Evolutionary conservation across 2,329 filamentous ascomycete genomes (phyloP).

Genomic region (Talaromyces islandicus): DNA sequence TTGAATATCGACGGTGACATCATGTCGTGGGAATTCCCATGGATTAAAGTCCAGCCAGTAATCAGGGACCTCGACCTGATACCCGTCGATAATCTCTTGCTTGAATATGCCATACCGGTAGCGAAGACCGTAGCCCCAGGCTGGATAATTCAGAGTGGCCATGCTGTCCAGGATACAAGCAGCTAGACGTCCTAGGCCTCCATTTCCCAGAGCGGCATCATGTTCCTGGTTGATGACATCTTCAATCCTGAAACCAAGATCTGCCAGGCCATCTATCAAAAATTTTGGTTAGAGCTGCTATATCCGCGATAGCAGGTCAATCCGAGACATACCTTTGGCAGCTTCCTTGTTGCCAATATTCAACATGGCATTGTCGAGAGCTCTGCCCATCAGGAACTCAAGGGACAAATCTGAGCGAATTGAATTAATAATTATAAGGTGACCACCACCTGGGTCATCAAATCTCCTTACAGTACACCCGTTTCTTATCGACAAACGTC

Average conservation of each 20-base stretch:
- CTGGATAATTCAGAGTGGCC: conserved; percentile 88
- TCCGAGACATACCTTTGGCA: conserved; percentile 59
- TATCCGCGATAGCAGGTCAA: conserved; percentile 10
- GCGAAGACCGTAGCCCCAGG: conserved; percentile 93
- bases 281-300: not conserved
- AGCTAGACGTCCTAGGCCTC: conserved; percentile 86
- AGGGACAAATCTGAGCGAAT: conserved; percentile 66
- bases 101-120: conserved; percentile 99
- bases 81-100: conserved; percentile 96
- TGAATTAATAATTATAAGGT: not conserved
- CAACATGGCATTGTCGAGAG: conserved; percentile 97
- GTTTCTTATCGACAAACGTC: conserved; percentile 83
- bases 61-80: conserved; percentile 95
- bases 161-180: conserved; percentile 97
- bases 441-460: not conserved
- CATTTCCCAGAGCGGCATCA: conserved; percentile 92
- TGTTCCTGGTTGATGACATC: conserved; percentile 93
- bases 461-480: conserved; percentile 68
- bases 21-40: conserved; percentile 95
- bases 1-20: conserved; percentile 93
- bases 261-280: conserved; percentile 67
- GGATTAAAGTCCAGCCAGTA: conserved; percentile 99
- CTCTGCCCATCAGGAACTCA: conserved; percentile 95
- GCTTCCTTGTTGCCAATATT: conserved; percentile 84
- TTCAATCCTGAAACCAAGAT: conserved; percentile 94